Evolutionary conservation across 441 rosid species (phyloP), one percentile per base, ranked within the genome.

Genomic region (Kokia cookei): DNA sequence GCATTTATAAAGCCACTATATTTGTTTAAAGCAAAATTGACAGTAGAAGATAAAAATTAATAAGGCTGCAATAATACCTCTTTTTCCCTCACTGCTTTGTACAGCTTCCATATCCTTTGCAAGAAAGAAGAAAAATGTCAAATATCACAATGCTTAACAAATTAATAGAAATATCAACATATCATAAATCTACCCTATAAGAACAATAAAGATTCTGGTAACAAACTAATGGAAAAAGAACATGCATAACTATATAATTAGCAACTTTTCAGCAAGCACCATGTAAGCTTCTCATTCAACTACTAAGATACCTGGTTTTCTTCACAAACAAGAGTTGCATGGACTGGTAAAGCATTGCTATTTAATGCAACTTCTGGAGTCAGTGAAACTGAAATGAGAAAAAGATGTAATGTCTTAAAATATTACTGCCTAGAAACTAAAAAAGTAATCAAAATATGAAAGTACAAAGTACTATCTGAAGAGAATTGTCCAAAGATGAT

Each of bases 231-330:
- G 7, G 48, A 27, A 9, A 12, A 12, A 43, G 51, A 9, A 24
- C 17, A 29, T 0, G 60, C 72, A 51, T 35, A 51, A 29, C 22
- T 29, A 51, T 50, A n/a, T 57, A 51, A 68, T n/a, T 17, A 51
- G 19, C 11, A 27, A 9, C 65, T 40, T 54, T 22, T 19, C 2
- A 8, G 15, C 14, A 0, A 40, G 53, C 24, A 54, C 7, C 3
- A 58, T 51, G 29, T 10, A 48, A 27, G 42, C 35, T 32, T 59
- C 15, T 15, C 51, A 47, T 53, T 61, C 63, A 58, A 12, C 22
- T 51, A 65, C 71, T 48, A 70, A 47, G 53, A 40, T 84, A 92
- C 93, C 95, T 89, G 84, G 73, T 76, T 87, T 64, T 74, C 81
- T 80, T 82, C 85, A 65, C 82, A 74, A 76, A 75, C 65, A 26